Evolutionary conservation across 345 rosid genomes (phyloP), one percentile per base, ranked within the genome.

Genomic region (Arabis hirsuta): DNA sequence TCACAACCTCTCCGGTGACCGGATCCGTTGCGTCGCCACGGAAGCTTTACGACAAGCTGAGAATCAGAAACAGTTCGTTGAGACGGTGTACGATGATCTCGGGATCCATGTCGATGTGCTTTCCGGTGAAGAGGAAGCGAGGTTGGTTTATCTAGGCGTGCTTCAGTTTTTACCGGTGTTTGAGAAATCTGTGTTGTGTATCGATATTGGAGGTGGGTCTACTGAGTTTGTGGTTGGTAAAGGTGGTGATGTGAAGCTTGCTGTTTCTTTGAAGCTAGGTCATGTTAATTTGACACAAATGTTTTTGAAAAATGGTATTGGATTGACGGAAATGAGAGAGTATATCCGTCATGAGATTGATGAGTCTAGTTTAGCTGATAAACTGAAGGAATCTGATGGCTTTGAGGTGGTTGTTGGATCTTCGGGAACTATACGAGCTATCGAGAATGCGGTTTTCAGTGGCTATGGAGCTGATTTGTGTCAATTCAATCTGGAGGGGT

Each of bases 191-290:
- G 86, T 77, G 3, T 67, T 90, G 67, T 75, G 77, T 52, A 68
- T 90, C 12, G 96, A 90, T 66, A 84, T 86, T 32, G 96, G 90
- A 51, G 92, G 96, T 63, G 90, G 92, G 6, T 90, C 96, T 32
- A 90, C 90, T 46, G 90, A 90, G 60, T 82, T 87, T 62, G 88
- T 82, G 0, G 77, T 84, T 12, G 92, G 92, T 36, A 76, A 76
- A 55, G 32, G 55, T 58, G 92, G 96, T 32, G 68, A 73, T 31
- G 86, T 87, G 34, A 67, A 76, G 32, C 71, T 80, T 14, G 87
- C 73, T 32, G 69, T 71, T 32, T 85, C 92, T 3, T 68, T 90
- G 83, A 76, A 81, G 66, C 50, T 90, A 13, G 96, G 96, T 12
- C 92, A 90, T 64, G 90, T 87, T 45, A 79, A 73, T 59, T 53